Conservation (phyloP, 73 alveolate genomes). For the Symbiodinium natans region DNA sequence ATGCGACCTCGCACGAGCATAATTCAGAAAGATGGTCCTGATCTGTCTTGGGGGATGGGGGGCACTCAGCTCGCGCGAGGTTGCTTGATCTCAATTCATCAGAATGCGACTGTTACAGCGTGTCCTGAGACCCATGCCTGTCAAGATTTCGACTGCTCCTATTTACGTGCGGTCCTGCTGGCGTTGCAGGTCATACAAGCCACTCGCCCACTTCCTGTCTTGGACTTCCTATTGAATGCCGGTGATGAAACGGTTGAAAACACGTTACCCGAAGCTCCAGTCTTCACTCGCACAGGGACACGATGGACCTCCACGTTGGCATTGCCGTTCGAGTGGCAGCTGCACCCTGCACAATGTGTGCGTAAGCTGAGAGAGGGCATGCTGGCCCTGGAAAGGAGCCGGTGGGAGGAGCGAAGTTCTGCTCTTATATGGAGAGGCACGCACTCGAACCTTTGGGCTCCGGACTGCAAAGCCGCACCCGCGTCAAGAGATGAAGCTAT, state of each 20-base stretch:
- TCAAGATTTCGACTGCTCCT: conserved; percentile 71
- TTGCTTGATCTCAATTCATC: conserved; percentile 51
- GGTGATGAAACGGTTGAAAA: conserved; percentile 71
- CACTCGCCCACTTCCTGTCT: conserved; percentile 32
- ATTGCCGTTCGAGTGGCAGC: conserved; percentile 83
- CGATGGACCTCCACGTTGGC: conserved; percentile 59
- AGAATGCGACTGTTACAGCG: neutral
- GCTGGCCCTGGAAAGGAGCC: conserved; percentile 36
- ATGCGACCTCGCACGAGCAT: conserved; percentile 8
- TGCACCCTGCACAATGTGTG: conserved; percentile 69
- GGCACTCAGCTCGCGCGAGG: conserved; percentile 13
- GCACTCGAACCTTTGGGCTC: conserved; percentile 66
- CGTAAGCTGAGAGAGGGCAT: conserved; percentile 53
- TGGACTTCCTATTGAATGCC: conserved; percentile 56
- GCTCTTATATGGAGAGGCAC: conserved; percentile 61
- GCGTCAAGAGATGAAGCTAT: neutral
- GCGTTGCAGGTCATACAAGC: conserved; percentile 64
- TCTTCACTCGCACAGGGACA: conserved; percentile 42
- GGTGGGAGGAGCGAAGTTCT: conserved; percentile 42
- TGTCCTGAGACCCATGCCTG: conserved; percentile 58
- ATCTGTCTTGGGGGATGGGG: conserved; percentile 51
- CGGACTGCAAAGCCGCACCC: conserved; percentile 26
- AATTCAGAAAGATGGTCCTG: neutral
- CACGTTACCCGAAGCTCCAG: conserved; percentile 37
- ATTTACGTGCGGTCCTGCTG: conserved; percentile 24